These are phyloP conservation scores for Vitis rotundifolia DNA, from an alignment of 164 flowering plant genomes.

Conservation along the genomic window DNA sequence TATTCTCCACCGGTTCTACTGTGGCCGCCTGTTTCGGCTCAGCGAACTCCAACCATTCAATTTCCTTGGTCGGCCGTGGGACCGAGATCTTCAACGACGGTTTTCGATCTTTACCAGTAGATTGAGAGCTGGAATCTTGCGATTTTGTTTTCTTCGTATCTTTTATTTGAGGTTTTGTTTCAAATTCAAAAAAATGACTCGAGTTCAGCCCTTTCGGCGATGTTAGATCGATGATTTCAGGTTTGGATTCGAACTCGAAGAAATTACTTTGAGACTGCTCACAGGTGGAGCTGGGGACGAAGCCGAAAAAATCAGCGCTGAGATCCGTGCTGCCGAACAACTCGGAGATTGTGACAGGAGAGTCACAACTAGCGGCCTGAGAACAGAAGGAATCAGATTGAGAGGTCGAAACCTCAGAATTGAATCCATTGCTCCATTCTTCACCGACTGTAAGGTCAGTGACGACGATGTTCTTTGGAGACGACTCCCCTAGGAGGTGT, in stretches of 20 bases:
- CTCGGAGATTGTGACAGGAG: neutral
- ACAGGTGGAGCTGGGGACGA: neutral
- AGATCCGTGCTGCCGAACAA: neutral
- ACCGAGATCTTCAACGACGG: conserved; percentile 37
- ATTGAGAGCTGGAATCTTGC: conserved; percentile 8
- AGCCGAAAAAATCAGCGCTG: neutral
- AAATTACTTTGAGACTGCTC: neutral
- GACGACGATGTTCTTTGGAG: conserved; percentile 3
- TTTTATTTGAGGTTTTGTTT: conserved; percentile 3
- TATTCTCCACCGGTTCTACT: neutral
- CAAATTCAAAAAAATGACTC: conserved; percentile 10
- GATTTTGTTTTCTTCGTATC: too few species aligned
- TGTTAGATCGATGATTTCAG: conserved; percentile 25
- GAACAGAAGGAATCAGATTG: neutral
- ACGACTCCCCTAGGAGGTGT: conserved; percentile 20
- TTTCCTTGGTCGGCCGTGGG: conserved; percentile 21
- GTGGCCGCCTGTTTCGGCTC: conserved; percentile 3
- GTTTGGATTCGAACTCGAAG: conserved; percentile 27
- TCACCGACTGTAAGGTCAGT: neutral
- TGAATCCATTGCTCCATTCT: neutral
- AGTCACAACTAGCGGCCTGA: neutral
- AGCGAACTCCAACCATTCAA: conserved; percentile 26
- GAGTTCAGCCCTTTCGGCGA: conserved; percentile 11
- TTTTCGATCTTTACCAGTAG: conserved; percentile 11
- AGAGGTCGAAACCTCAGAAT: neutral